A percentile compares a stretch with the other conserved stretches of the same genome.
These are phyloP conservation scores for Helicocarpus griseus DNA, from an alignment of 2,329 filamentous ascomycete genomes.

Conservation along the genomic window DNA sequence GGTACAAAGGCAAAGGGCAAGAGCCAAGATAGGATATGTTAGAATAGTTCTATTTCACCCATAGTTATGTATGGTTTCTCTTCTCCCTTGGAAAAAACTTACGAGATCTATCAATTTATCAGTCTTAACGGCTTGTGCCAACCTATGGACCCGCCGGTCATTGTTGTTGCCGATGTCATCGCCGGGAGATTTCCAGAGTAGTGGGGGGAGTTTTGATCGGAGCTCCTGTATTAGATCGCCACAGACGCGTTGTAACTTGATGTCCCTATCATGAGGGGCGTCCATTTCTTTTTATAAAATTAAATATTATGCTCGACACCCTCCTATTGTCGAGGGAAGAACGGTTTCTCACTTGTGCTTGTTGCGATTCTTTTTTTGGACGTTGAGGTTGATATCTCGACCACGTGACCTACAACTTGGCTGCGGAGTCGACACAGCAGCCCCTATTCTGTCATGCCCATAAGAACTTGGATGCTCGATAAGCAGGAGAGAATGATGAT, in stretches of 20 bases:
- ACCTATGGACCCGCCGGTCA: constrained; percentile 26
- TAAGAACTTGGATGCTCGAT: too few relatives aligned
- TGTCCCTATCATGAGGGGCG: constrained; percentile 33
- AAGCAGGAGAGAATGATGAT: too few relatives aligned
- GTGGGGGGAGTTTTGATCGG: constrained; percentile 30
- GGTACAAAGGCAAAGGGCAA: background rate
- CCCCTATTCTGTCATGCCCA: too few relatives aligned
- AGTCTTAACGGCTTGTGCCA: constrained; percentile 28
- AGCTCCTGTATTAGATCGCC: constrained; percentile 35
- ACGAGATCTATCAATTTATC: constrained; percentile 32
- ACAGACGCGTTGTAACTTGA: constrained; percentile 39
- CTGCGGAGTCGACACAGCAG: too few relatives aligned
- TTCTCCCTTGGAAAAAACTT: constrained; percentile 13
- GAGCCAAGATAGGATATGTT: background rate
- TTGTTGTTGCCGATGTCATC: constrained; percentile 13
- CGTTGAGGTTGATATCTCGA: background rate
- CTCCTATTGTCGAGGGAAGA: background rate
- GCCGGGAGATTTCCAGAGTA: constrained; percentile 29
- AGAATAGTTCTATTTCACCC: constrained; percentile 10
- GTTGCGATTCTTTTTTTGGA: background rate
- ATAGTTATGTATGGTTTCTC: constrained; percentile 2
- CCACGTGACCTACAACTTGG: background rate
- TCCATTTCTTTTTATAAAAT: constrained; percentile 36
- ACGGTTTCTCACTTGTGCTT: background rate
- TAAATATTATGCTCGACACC: background rate